Conservation (phyloP, 805 yeast genomes). For the Hermanozyma aechmeae region DNA sequence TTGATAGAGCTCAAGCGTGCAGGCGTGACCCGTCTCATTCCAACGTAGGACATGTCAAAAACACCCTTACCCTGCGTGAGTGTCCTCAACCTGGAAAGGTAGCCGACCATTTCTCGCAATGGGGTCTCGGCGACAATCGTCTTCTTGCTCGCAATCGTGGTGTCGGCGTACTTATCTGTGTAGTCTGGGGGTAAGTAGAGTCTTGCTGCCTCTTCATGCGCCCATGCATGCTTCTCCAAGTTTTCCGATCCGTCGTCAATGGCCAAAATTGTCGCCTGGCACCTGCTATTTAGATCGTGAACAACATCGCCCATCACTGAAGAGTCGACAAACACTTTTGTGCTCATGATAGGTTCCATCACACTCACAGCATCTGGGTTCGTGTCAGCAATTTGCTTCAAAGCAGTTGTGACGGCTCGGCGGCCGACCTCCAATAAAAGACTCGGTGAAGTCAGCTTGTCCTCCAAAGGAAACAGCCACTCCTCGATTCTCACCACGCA, state of each 20-base stretch:
- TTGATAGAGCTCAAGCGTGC: constrained; percentile 6
- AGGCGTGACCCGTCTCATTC: constrained; percentile 56
- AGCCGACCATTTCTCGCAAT: constrained; percentile 83
- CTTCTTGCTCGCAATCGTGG: constrained; percentile 33
- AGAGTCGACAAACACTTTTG: constrained; percentile 56
- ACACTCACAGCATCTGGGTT: constrained; percentile 33
- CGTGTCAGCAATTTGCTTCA: constrained; percentile 12
- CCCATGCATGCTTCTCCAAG: constrained; percentile 35
- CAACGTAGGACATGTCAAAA: constrained; percentile 67
- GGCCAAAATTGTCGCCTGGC: constrained; percentile 66
- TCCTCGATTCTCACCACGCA: constrained; percentile 42
- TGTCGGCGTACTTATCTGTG: constrained; percentile 31
- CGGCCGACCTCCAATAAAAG: constrained; percentile 36
- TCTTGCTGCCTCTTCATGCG: constrained; percentile 45
- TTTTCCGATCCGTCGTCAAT: constrained; percentile 47
- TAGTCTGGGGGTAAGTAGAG: constrained; percentile 73
- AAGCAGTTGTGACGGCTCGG: constrained; percentile 20
- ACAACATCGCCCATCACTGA: constrained; percentile 74
- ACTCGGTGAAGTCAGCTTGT: constrained; percentile 19
- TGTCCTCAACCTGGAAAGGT: constrained; percentile 66
- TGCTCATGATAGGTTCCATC: constrained; percentile 84
- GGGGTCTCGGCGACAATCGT: constrained; percentile 76
- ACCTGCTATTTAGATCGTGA: constrained; percentile 71
- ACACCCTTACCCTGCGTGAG: constrained; percentile 85
- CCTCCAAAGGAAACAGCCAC: constrained; percentile 50